Base-by-base conservation (phyloP, 2,329 filamentous ascomycete species). In the Cadophora sp. region DNA sequence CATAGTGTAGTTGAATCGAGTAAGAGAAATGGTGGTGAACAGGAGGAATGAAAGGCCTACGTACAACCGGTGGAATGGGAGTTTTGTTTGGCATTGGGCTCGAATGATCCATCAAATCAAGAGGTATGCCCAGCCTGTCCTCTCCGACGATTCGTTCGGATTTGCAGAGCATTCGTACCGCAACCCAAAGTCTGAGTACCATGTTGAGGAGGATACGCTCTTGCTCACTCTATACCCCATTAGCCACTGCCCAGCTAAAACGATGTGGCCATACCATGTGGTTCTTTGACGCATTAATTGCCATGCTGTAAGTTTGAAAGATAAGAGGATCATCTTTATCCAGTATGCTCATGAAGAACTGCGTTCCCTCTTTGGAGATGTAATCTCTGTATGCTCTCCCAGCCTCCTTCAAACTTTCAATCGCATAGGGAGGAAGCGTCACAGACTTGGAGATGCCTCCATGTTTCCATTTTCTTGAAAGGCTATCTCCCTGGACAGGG, bases 121-220 rank as follows among this genome's bases (percentile, higher is more conserved):
- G 70, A 4, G 80, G 67, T 85, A 89, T 89, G n/a, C 82, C 87
- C 39, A 89, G 76, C 0, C 82, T 88, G 66, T 89, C 87, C 0
- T 82, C 74, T 0, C 87, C 86, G 14, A 87, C 82, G 59, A 89
- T 88, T 73, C 86, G 83, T 58, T 83, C 84, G 1, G 86, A 88
- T 66, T 82, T 85, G 1, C 86, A 89, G n/a, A 85, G 87, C 70
- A 89, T 74, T n/a, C 87, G 83, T 59, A 88, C 80, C 4, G 85
- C 83, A 79, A 87, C 84, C 87, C 87, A 89, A 22, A 89, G 74
- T 65, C 83, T 80, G 60, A 89, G 80, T 0, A 84, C 84, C 66
- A 81, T 81, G 22, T 76, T 75, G 30, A 89, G 76, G 11, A 89
- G 76, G 0, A 80, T 79, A 47, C 76, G 75, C 16, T 76, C 66